A percentile compares a stretch with the other conserved stretches of the same genome.
Evolutionary conservation across 208 protist genomes (phyloP).

Genomic region (Balamuthia mandrillaris): DNA sequence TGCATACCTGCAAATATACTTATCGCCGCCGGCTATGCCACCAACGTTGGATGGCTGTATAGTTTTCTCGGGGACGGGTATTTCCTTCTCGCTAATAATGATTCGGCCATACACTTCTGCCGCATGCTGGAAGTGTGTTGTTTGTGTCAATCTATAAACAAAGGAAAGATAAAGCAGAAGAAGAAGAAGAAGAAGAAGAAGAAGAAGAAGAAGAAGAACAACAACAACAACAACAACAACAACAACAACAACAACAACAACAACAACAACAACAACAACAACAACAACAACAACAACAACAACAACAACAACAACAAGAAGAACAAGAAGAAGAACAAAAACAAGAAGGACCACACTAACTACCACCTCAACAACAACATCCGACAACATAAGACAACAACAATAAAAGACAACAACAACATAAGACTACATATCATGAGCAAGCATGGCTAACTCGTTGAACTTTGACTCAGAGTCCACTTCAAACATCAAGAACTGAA

Average conservation of each 20-base stretch:
- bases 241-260: no score
- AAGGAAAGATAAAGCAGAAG: background rate
- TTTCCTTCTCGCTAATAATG: background rate
- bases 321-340: no score
- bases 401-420: background rate
- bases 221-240: no score
- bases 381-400: no score
- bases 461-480: slow-evolving; percentile 16
- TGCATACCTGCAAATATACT: background rate
- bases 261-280: no score
- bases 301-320: no score
- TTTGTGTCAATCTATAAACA: no score
- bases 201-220: no score
- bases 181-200: no score
- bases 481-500: background rate
- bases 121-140: slow-evolving; percentile 29
- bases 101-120: slow-evolving; percentile 14
- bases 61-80: background rate
- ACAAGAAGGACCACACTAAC: background rate
- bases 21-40: slow-evolving; percentile 18
- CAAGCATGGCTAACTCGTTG: background rate
- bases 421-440: background rate
- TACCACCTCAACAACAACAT: no score
- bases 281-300: no score
- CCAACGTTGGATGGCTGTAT: background rate